Evolutionary conservation across 371 early-diverging fungal species (phyloP).

Genomic region (Chytridium lagenaria): DNA sequence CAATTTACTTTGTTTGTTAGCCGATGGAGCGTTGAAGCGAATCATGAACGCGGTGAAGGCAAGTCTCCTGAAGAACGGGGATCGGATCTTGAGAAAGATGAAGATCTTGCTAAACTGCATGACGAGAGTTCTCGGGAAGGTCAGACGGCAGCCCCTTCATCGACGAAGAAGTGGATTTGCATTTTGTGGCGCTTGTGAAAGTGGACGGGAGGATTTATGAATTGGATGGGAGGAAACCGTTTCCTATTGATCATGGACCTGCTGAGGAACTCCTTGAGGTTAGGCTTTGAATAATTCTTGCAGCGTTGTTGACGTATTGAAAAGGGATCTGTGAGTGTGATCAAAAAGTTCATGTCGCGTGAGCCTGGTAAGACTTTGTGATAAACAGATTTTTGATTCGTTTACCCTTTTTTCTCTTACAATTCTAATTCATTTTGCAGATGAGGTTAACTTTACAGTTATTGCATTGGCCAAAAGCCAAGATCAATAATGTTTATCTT

Average conservation of each 20-base stretch:
- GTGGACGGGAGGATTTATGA: conserved; percentile 81
- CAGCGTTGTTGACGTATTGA: neutral
- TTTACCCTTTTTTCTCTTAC: too few species aligned
- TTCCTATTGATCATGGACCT: conserved; percentile 85
- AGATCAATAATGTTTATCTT: too few species aligned
- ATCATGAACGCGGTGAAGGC: conserved; percentile 64
- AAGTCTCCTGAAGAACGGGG: conserved; percentile 33
- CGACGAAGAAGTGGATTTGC: conserved; percentile 77
- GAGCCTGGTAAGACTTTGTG: conserved; percentile 61
- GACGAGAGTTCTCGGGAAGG: conserved; percentile 67
- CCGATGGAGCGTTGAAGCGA: conserved; percentile 64
- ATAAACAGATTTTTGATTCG: too few species aligned
- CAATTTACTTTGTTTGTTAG: conserved; percentile 27
- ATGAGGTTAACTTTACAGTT: conserved; percentile 67
- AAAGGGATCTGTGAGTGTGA: conserved; percentile 69
- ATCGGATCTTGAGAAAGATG: conserved; percentile 68
- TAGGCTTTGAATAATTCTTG: conserved; percentile 10
- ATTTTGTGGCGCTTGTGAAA: conserved; percentile 83
- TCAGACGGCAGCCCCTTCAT: conserved; percentile 79
- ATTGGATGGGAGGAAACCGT: conserved; percentile 81
- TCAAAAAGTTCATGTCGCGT: conserved; percentile 69
- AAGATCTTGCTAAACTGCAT: conserved; percentile 50
- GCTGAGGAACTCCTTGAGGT: conserved; percentile 30
- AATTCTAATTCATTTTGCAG: conserved; percentile 15
- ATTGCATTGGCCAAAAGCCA: conserved; percentile 68